phyloP scores from a whole-genome alignment of 768 basidiomycete species.

The Kwoniella dejecticola region DNA sequence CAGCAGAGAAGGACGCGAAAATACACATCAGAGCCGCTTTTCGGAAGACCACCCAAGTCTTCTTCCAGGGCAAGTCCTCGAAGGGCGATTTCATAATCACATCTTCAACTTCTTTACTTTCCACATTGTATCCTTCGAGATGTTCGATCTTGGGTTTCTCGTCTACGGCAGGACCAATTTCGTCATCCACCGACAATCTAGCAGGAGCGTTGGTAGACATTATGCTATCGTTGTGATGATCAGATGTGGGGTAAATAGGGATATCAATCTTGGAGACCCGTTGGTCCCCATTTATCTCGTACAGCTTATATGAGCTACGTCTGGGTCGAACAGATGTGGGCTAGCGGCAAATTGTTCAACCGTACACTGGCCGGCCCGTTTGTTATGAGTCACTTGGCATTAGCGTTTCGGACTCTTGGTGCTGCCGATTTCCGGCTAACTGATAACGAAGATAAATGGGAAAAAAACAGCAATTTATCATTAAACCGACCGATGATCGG shows the following conservation, averaged over 20 bases:
- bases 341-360: neutral
- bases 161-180: conserved; percentile 4
- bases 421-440: neutral
- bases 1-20: conserved; percentile 38
- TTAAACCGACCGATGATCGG: neutral
- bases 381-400: neutral
- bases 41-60: conserved; percentile 33
- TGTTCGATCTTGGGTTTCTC: conserved; percentile 4
- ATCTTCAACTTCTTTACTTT: conserved; percentile 23
- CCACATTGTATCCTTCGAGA: conserved; percentile 19
- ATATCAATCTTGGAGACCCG: neutral
- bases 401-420: neutral
- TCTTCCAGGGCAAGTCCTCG: conserved; percentile 31
- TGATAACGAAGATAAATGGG: neutral
- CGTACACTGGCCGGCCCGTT: neutral
- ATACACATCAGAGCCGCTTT: conserved; percentile 34
- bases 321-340: neutral
- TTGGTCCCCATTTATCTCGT: neutral
- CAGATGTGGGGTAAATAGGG: neutral
- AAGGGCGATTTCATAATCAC: conserved; percentile 43
- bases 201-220: neutral
- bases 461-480: no score
- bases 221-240: neutral
- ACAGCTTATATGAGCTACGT: no score
- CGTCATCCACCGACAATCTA: neutral